Evolutionary conservation across 495 filamentous ascomycete species (phyloP).

Genomic region (Usnea hakonensis): DNA sequence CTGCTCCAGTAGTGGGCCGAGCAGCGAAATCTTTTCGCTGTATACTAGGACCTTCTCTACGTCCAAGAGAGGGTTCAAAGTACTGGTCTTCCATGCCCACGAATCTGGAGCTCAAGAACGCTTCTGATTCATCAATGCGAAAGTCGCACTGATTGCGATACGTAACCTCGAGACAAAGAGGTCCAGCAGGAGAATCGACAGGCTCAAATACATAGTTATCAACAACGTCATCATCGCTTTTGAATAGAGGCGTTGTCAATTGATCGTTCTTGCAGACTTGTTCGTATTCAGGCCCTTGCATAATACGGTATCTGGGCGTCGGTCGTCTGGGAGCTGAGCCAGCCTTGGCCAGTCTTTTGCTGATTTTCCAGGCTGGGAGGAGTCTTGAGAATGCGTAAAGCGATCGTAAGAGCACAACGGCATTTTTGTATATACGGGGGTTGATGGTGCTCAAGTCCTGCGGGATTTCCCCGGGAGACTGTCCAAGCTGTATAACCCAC

Average conservation of each 20-base stretch:
- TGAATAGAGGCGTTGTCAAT: constrained; percentile 63
- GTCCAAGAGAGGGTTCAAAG: constrained; percentile 66
- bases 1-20: constrained; percentile 44
- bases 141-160: constrained; percentile 88
- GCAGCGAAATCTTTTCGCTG: constrained; percentile 30
- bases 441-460: constrained; percentile 63
- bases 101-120: constrained; percentile 87
- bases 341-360: constrained; percentile 60
- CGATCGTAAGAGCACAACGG: constrained; percentile 86
- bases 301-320: constrained; percentile 71
- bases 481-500: constrained; percentile 75
- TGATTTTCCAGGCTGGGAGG: constrained; percentile 81
- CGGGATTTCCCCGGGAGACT: constrained; percentile 42
- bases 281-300: constrained; percentile 46
- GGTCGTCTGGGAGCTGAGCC: constrained; percentile 53
- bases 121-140: constrained; percentile 82
- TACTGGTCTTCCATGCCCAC: constrained; percentile 85
- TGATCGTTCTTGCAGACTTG: constrained; percentile 46
- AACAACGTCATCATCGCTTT: constrained; percentile 56
- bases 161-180: constrained; percentile 68
- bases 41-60: constrained; percentile 24
- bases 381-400: constrained; percentile 79
- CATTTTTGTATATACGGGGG: constrained; percentile 91
- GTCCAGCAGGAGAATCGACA: constrained; percentile 76
- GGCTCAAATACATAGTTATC: constrained; percentile 70